Evolutionary conservation across 345 rosid genomes (phyloP).

Genomic region (Sonneratia caseolaris): DNA sequence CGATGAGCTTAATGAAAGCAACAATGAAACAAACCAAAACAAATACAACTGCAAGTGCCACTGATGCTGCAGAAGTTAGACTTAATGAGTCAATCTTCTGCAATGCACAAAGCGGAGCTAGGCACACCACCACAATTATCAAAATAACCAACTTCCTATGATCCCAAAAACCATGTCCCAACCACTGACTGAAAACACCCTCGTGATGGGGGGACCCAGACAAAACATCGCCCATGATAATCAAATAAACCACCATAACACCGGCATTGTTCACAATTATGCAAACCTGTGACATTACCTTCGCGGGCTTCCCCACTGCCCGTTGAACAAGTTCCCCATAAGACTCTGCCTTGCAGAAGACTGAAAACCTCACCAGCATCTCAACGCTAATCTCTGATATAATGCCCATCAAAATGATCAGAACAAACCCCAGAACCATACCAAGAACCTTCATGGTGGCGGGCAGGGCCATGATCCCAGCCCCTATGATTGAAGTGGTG

Average conservation of each 20-base stretch:
- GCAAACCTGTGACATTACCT: conserved; percentile 75
- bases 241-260: conserved; percentile 80
- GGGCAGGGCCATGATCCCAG: conserved; percentile 98
- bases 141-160: conserved; percentile 68
- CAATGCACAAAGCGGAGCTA: conserved; percentile 78
- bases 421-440: conserved; percentile 44
- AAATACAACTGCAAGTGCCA: conserved; percentile 80
- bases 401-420: conserved; percentile 70
- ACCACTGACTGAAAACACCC: conserved; percentile 93
- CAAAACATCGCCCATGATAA: conserved; percentile 91
- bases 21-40: conserved; percentile 67
- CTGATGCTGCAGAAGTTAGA: conserved; percentile 82
- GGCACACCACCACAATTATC: conserved; percentile 55
- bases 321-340: conserved; percentile 83
- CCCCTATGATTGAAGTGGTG: conserved; percentile 81
- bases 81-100: conserved; percentile 87
- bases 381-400: conserved; percentile 87
- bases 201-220: conserved; percentile 62
- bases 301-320: conserved; percentile 79
- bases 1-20: conserved; percentile 66
- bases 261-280: conserved; percentile 91
- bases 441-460: conserved; percentile 96
- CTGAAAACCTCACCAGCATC: conserved; percentile 59
- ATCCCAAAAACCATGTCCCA: conserved; percentile 92
- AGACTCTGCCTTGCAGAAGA: conserved; percentile 51